Evolutionary conservation across 2,329 filamentous ascomycete genomes (phyloP).

Genomic region (Dendryphion nanum): DNA sequence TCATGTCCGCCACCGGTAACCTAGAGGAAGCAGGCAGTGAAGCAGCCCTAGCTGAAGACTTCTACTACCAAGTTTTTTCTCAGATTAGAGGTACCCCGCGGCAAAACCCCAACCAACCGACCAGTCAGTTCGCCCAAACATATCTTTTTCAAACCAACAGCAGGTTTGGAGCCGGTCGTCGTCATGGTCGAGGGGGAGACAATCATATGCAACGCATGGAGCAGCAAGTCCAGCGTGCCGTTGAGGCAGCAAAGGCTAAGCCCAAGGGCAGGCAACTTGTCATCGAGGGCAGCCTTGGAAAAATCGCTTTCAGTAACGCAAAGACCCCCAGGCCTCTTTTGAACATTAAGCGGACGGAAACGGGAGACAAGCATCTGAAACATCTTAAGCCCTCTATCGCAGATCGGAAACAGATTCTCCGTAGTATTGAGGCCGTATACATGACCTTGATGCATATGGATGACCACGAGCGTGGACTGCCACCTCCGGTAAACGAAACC

Average conservation of each 20-base stretch:
- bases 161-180: constrained; percentile 68
- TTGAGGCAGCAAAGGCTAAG: constrained; percentile 95
- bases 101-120: constrained; percentile 86
- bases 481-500: constrained; percentile 62
- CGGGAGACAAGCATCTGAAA: constrained; percentile 48
- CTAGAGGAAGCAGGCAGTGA: constrained; percentile 77
- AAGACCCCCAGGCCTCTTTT: constrained; percentile 94
- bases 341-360: constrained; percentile 88
- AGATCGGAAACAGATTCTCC: constrained; percentile 79
- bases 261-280: constrained; percentile 97
- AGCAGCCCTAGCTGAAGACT: constrained; percentile 82
- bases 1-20: constrained; percentile 88
- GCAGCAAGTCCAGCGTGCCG: constrained; percentile 94
- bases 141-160: constrained; percentile 95
- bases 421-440: constrained; percentile 88
- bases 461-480: constrained; percentile 82
- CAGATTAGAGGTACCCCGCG: constrained; percentile 88
- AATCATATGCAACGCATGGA: constrained; percentile 99
- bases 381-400: constrained; percentile 53
- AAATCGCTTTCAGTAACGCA: constrained; percentile 98
- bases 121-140: constrained; percentile 96
- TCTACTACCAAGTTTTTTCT: constrained; percentile 97
- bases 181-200: constrained; percentile 79
- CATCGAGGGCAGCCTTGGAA: constrained; percentile 92
- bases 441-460: constrained; percentile 88